phyloP scores from a whole-genome alignment of 768 basidiomycete genomes.

The Lactarius quietus region DNA sequence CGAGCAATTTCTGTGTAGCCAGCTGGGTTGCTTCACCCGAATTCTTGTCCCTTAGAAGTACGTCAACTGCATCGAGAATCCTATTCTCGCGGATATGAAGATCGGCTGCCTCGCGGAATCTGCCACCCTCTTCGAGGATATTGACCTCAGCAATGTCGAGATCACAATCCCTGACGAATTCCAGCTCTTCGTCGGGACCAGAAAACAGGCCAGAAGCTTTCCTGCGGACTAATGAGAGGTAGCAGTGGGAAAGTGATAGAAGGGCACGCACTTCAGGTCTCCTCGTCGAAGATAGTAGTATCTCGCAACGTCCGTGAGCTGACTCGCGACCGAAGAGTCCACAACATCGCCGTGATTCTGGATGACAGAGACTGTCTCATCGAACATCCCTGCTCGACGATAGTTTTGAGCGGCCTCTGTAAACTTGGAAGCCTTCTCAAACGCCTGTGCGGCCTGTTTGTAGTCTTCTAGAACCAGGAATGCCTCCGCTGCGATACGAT shows the following conservation, averaged over 20 bases:
- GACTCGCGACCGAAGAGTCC: slow-evolving; percentile 32
- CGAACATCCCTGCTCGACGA: slow-evolving; percentile 46
- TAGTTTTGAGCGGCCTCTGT: slow-evolving; percentile 42
- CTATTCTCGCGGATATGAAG: slow-evolving; percentile 45
- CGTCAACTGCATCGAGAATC: slow-evolving; percentile 42
- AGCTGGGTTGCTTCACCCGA: slow-evolving; percentile 33
- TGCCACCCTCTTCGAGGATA: slow-evolving; percentile 42
- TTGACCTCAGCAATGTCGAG: slow-evolving; percentile 48
- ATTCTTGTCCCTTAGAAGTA: slow-evolving; percentile 39
- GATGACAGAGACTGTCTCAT: slow-evolving; percentile 47
- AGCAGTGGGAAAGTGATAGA: not conserved
- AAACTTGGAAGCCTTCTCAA: slow-evolving; percentile 40
- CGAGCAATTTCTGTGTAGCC: slow-evolving; percentile 42
- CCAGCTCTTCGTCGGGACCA: slow-evolving; percentile 49
- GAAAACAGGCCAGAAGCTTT: slow-evolving; percentile 47
- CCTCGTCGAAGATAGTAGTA: slow-evolving; percentile 44
- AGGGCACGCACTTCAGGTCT: slow-evolving; percentile 34
- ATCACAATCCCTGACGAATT: slow-evolving; percentile 52
- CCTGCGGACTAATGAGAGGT: slow-evolving; percentile 33
- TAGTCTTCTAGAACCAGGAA: slow-evolving; percentile 41
- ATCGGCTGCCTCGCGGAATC: slow-evolving; percentile 49
- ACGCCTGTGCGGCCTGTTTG: slow-evolving; percentile 41
- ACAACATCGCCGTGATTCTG: slow-evolving; percentile 34
- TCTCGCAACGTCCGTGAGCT: slow-evolving; percentile 42
- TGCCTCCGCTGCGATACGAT: slow-evolving; percentile 45